Conservation (phyloP, 208 protist species). For the Pavlovales sp. region DNA sequence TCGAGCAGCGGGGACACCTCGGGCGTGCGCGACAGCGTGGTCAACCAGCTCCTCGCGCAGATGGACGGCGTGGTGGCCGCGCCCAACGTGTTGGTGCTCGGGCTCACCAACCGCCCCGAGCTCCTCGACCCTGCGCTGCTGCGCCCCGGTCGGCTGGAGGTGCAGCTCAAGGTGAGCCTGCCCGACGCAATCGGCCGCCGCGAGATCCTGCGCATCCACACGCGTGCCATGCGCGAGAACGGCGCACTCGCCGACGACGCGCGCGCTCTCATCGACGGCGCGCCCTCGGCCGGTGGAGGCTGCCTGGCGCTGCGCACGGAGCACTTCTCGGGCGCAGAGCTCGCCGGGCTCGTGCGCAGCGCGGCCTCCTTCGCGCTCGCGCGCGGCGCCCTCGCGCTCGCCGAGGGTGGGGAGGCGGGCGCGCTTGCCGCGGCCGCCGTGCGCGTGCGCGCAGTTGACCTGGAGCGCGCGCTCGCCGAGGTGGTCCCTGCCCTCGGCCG, state of each 20-base stretch:
- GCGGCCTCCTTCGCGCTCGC: slow-evolving; percentile 31
- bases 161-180: slow-evolving; percentile 41
- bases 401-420: neutral
- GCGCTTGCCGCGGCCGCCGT: neutral
- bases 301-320: slow-evolving; percentile 1
- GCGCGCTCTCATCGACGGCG: neutral
- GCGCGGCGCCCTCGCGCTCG: neutral
- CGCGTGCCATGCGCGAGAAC: slow-evolving; percentile 33
- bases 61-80: slow-evolving; percentile 41
- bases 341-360: slow-evolving; percentile 40
- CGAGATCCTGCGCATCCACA: slow-evolving; percentile 53
- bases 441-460: neutral
- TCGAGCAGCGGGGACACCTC: neutral
- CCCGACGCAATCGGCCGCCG: slow-evolving; percentile 32
- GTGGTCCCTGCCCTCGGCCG: slow-evolving; percentile 9
- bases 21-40: slow-evolving; percentile 34
- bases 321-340: slow-evolving; percentile 48
- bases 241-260: slow-evolving; percentile 8
- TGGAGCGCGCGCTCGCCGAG: slow-evolving; percentile 14
- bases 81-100: slow-evolving; percentile 36
- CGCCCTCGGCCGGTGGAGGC: neutral
- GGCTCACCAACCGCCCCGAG: slow-evolving; percentile 41
- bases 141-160: slow-evolving; percentile 39
- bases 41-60: slow-evolving; percentile 49
- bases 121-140: slow-evolving; percentile 40